Evolutionary conservation across 257 asterid genomes (phyloP), one percentile per base, ranked within the genome.

Genomic region (Solanum sejunctum): DNA sequence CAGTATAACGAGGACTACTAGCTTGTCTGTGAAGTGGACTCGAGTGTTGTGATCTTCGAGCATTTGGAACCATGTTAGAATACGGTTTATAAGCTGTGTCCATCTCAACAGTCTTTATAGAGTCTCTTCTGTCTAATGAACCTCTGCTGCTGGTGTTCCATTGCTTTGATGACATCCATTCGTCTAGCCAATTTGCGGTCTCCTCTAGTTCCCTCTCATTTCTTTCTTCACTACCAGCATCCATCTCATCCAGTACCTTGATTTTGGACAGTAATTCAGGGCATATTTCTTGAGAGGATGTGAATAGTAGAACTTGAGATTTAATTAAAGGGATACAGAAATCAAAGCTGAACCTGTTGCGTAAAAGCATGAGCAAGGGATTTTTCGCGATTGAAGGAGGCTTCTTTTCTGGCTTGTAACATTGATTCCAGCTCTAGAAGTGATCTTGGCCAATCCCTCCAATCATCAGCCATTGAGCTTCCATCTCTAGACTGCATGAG

Each of bases 101-200:
- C 54, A 95, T 89, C 70, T 95, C 98, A 2, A 94, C 95, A 3
- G 97, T 95, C 84, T 93, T 95, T n/a, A 95, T 87, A 51, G 95
- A 88, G 84, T 93, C 98, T 70, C 96, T 82, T 88, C 88, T 88
- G 80, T 95, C 97, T 3, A 94, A 85, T 81, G 99, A 94, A 78
- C 88, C 91, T 86, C 95, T 88, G 89, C 92, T 90, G 88, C 83
- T 83, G 75, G 47, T 85, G 85, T 90, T 95, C 93, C 93, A 91
- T 82, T 91, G 98, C 83, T 91, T 90, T 17, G 92, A 73, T 45
- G 94, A 87, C 93, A 93, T 94, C 94, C 93, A 92, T 41, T 88
- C 86, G 2, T 93, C 94, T 15, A 93, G 92, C 95, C 92, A 91
- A 20, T 89, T 89, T 52, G 88, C 79, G 69, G 93, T 87, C 88